These are phyloP conservation scores for Acanthamoeba rhysodes DNA, from an alignment of 208 protist species.

Conservation along the genomic window DNA sequence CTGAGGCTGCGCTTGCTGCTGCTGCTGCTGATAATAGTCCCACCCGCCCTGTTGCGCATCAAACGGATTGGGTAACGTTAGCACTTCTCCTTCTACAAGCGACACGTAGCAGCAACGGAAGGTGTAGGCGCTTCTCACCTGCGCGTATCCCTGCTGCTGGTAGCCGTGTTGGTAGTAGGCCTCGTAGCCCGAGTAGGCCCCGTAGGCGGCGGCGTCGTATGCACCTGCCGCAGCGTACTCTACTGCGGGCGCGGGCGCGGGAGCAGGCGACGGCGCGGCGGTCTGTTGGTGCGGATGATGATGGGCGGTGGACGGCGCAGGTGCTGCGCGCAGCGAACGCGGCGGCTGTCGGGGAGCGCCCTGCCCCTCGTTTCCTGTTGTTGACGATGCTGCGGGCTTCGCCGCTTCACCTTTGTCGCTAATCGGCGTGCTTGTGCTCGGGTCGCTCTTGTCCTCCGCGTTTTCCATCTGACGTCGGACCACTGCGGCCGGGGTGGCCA, in stretches of 20 bases:
- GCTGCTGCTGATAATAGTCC: not conserved
- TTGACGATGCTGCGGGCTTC: not conserved
- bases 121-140: no score
- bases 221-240: not conserved
- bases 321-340: not conserved
- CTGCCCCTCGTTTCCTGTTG: not conserved
- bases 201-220: not conserved
- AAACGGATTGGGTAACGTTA: no score
- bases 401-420: no score
- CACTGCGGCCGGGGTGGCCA: not conserved
- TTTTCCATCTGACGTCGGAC: not conserved
- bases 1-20: not conserved
- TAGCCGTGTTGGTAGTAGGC: not conserved
- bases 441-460: not conserved
- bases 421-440: not conserved
- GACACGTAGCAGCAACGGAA: no score
- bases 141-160: not conserved
- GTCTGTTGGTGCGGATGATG: not conserved
- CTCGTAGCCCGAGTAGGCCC: conserved; percentile 9
- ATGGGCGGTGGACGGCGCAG: not conserved
- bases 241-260: not conserved
- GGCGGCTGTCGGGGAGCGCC: not conserved
- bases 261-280: not conserved
- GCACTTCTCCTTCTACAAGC: no score
- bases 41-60: not conserved